Percentiles rank a stretch among this genome's conserved stretches.
These are phyloP conservation scores for Aspergillus sp. DNA, from an alignment of 2,329 filamentous ascomycete genomes.

Conservation along the genomic window DNA sequence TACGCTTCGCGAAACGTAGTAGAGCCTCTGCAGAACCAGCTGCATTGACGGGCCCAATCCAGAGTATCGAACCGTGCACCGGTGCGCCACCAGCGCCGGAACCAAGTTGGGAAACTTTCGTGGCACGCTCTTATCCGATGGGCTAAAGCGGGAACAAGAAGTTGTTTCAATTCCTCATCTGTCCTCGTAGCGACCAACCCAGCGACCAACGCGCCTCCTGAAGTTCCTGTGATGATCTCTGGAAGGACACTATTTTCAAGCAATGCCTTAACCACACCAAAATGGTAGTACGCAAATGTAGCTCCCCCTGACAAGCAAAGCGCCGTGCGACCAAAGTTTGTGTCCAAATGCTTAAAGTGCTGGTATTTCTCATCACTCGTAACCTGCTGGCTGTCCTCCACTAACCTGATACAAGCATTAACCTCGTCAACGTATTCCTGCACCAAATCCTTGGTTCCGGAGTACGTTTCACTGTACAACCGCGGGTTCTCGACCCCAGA, in stretches of 20 bases:
- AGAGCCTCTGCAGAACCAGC: conserved; percentile 86
- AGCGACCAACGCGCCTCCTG: conserved; percentile 84
- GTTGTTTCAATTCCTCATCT: conserved; percentile 76
- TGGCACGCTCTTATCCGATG: conserved; percentile 76
- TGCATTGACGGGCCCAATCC: conserved; percentile 77
- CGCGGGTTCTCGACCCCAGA: conserved; percentile 88
- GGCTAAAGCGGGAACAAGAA: conserved; percentile 82
- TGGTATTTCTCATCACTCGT: conserved; percentile 65
- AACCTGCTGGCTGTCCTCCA: conserved; percentile 62
- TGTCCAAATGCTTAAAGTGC: conserved; percentile 80
- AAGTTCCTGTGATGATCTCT: conserved; percentile 93
- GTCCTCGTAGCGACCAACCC: conserved; percentile 82
- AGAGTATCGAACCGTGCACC: conserved; percentile 90
- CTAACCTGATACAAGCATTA: conserved; percentile 53
- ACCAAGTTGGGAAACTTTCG: conserved; percentile 69
- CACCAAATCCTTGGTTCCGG: conserved; percentile 90
- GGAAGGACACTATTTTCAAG: conserved; percentile 80
- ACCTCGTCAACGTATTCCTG: conserved; percentile 80
- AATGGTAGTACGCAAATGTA: conserved; percentile 93
- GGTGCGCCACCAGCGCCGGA: conserved; percentile 80
- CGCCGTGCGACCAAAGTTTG: conserved; percentile 87
- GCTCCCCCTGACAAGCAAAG: conserved; percentile 90
- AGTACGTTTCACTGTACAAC: conserved; percentile 96
- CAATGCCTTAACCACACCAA: conserved; percentile 83
- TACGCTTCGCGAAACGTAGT: conserved; percentile 95